phyloP scores from a whole-genome alignment of 305 asterid species.

The Fraxinus albicans region DNA sequence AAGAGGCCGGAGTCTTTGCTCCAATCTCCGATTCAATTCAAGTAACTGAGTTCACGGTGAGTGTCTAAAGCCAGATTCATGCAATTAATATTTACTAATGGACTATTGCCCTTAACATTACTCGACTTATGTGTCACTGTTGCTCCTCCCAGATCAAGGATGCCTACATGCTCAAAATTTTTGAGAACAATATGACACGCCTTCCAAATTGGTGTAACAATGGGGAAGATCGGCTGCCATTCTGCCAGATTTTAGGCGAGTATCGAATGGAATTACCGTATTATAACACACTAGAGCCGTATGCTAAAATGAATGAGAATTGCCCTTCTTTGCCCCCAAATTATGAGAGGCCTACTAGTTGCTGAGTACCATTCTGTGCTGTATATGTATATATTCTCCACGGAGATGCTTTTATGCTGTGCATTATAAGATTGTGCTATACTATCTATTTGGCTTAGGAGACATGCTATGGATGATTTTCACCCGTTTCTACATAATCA shows the following conservation, averaged over 20 bases:
- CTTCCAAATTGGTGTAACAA: slow-evolving; percentile 89
- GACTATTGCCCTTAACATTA: background rate
- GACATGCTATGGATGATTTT: slow-evolving; percentile 10
- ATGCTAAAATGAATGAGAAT: slow-evolving; percentile 91
- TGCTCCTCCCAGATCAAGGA: slow-evolving; percentile 68
- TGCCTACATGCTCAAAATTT: slow-evolving; percentile 92
- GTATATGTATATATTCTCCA: slow-evolving; percentile 17
- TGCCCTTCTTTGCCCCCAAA: slow-evolving; percentile 93
- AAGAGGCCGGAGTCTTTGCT: slow-evolving; percentile 89
- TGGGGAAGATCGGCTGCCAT: slow-evolving; percentile 57
- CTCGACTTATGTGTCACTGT: background rate
- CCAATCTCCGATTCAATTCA: slow-evolving; percentile 76
- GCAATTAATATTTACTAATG: background rate
- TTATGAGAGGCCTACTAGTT: slow-evolving; percentile 72
- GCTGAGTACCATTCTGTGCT: slow-evolving; percentile 33
- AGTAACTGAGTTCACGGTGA: slow-evolving; percentile 95
- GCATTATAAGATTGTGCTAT: slow-evolving; percentile 27
- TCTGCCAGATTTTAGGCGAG: slow-evolving; percentile 95
- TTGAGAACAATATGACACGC: slow-evolving; percentile 65
- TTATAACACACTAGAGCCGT: slow-evolving; percentile 80
- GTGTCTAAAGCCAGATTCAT: slow-evolving; percentile 23
- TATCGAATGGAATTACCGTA: slow-evolving; percentile 84
- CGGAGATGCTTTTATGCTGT: slow-evolving; percentile 4
- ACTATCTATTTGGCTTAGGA: slow-evolving; percentile 12
- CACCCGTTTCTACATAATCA: slow-evolving; percentile 1